Base-by-base conservation (phyloP, 371 early-diverging fungal species). In the Vavraia culicis region DNA sequence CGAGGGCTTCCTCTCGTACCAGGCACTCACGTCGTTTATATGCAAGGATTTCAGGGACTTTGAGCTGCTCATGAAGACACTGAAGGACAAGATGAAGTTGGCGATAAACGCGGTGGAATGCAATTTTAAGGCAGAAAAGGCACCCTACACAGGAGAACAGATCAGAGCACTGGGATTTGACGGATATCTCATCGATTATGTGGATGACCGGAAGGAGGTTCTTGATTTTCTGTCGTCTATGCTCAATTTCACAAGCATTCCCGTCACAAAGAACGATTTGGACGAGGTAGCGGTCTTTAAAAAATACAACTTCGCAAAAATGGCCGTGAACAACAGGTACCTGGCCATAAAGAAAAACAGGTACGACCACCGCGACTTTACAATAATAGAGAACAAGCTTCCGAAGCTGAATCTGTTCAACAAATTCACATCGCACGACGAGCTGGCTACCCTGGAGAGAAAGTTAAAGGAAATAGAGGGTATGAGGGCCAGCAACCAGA, bases 1-100 rank as follows among this genome's bases (percentile, higher is more conserved):
- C 19, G 62, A 64, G 52, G 60, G 54, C 18, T 61, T 68, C 32
- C 37, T 68, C 14, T 52, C 42, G 33, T 56, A 64, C 27, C 66
- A 66, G 31, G 47, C 58, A 5, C 52, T 71, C 9, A 59, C 68
- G 0, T 54, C 66, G 3, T 71, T 71, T 61, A 58, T 71, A 13
- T 67, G 64, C 41, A 59, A 63, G 47, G 48, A 44, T 15, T 1
- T 13, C 15, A 41, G 62, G 19, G 63, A 65, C 44, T 66, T 68
- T 52, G 52, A 54, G 14, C 50, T 34, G 35, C 52, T 71, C 19
- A 41, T 56, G 4, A 41, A 41, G 15, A 55, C 57, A 21, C 55
- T 65, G 16, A 71, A 71, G 48, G 71, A 71, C 45, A 45, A 64
- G 42, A 38, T 51, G 23, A 55, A 56, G 14, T 51, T 66, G 16